Evolutionary conservation across 1,139 yeast species (phyloP), one percentile per base, ranked within the genome.

Genomic region (Hansenula sp.): DNA sequence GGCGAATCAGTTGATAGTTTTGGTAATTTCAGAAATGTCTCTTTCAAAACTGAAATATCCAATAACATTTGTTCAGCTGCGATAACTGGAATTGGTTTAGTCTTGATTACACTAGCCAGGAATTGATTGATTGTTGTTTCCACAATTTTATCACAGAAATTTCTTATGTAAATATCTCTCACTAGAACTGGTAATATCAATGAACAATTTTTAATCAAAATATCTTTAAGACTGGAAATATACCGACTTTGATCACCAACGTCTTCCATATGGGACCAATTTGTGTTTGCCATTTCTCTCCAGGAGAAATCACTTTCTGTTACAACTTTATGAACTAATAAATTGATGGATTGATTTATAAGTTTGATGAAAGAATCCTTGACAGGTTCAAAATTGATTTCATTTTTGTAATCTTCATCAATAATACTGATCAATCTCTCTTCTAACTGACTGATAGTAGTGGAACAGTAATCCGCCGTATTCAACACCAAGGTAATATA

Each of bases 381-480:
- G 31, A 78, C 76, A 10, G 62, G 59, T 30, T 81, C 87, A 55
- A 89, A 81, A 33, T 72, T 65, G 15, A 70, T 61, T 17, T 65
- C 52, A 55, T 69, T 51, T 49, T 67, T 54, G 38, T 63, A 61
- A 49, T 70, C 53, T 21, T 65, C 63, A 38, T 74, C 70, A 32
- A 81, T 70, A 33, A 81, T 65, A 18, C 74, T 75, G 12, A 66
- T 60, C 41, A 93, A 66, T 52, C 77, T 80, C 35, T 83, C 86
- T 55, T 81, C 89, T 42, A 93, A 68, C 59, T 93, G 97, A 17
- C 74, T 76, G 3, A 84, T 79, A 7, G 96, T 93, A 16, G 79
- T 74, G 27, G 87, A 77, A 48, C 96, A 83, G 63, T 91, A 93
- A 59, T 93, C 96, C 1, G 96, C 90, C 0, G 99, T 93, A 54